Evolutionary conservation across 306 rosid genomes (phyloP).

Genomic region (Albizia julibrissin): DNA sequence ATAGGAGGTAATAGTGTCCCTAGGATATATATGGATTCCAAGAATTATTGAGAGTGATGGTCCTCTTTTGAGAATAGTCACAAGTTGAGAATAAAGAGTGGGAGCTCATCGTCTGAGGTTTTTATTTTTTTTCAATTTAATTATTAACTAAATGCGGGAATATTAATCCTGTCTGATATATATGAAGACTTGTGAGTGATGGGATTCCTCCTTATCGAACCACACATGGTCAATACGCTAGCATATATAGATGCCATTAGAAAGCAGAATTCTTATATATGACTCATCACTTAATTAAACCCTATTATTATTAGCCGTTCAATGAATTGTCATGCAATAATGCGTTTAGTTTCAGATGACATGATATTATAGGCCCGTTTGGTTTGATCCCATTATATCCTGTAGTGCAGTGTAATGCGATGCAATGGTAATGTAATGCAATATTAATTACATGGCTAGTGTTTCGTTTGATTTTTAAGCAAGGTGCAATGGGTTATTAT

Average conservation of each 20-base stretch:
- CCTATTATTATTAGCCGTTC: neutral
- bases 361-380: too few species aligned
- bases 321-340: neutral
- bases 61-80: constrained; percentile 43
- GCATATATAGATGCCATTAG: constrained; percentile 8
- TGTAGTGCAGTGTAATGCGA: too few species aligned
- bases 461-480: too few species aligned
- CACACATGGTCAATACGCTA: constrained; percentile 41
- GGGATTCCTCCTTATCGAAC: constrained; percentile 59
- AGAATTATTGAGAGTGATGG: constrained; percentile 51
- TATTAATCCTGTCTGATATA: constrained; percentile 47
- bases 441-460: too few species aligned
- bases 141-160: constrained; percentile 22
- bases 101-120: constrained; percentile 38
- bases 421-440: too few species aligned
- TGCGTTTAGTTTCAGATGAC: neutral
- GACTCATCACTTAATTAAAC: neutral
- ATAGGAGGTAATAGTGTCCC: constrained; percentile 32
- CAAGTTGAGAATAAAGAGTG: constrained; percentile 51
- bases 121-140: neutral
- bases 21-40: constrained; percentile 46
- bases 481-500: too few species aligned
- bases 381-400: too few species aligned
- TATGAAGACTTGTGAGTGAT: constrained; percentile 35
- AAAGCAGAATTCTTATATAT: neutral